Evolutionary conservation across 2,329 filamentous ascomycete genomes (phyloP).

Genomic region (Sarocladium brachiariae): DNA sequence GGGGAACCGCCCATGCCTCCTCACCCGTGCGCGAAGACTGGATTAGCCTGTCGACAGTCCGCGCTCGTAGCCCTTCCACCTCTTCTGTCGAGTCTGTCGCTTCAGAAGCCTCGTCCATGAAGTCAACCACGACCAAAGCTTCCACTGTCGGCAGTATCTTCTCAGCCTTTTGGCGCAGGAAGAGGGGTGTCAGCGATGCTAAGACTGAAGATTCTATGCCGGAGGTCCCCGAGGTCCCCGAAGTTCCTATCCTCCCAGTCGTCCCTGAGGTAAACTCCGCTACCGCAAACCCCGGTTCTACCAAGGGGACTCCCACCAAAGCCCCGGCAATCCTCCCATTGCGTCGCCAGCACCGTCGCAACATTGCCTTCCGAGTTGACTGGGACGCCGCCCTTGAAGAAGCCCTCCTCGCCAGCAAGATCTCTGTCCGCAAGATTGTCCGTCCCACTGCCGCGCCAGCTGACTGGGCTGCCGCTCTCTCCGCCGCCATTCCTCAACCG

Average conservation of each 20-base stretch:
- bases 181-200: constrained; percentile 3
- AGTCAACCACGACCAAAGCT: constrained; percentile 11
- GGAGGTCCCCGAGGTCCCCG: constrained; percentile 5
- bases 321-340: background rate
- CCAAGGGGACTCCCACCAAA: background rate
- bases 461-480: constrained; percentile 33
- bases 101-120: constrained; percentile 13
- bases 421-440: constrained; percentile 10
- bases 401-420: constrained; percentile 12
- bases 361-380: constrained; percentile 9
- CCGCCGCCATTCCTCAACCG: background rate
- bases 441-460: constrained; percentile 20
- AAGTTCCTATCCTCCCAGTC: background rate
- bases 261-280: background rate
- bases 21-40: constrained; percentile 3
- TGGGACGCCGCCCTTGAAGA: constrained; percentile 14
- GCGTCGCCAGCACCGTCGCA: constrained; percentile 11
- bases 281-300: background rate
- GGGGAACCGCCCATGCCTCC: background rate
- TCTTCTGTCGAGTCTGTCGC: constrained; percentile 14
- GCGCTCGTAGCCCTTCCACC: constrained; percentile 10
- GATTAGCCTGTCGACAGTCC: constrained; percentile 4
- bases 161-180: constrained; percentile 3
- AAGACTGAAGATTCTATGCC: background rate
- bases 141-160: constrained; percentile 11